Evolutionary conservation across 2,329 filamentous ascomycete species (phyloP).

Genomic region (Beauveria asiatica): DNA sequence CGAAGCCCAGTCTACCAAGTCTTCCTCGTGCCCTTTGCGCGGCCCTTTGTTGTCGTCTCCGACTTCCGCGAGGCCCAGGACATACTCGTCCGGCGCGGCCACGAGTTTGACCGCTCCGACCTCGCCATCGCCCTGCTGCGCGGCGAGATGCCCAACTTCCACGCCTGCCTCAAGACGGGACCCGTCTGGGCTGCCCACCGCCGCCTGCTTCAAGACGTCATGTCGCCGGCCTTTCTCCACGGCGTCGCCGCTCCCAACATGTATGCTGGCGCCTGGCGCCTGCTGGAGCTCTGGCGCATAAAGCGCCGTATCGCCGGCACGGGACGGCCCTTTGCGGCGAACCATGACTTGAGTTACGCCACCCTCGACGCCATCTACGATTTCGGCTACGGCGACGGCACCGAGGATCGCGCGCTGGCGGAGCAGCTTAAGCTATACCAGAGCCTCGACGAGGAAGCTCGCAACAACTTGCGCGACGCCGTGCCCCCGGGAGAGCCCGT

Average conservation of each 20-base stretch:
- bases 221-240: slow-evolving; percentile 27
- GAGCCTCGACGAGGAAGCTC: neutral
- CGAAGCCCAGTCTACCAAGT: slow-evolving; percentile 36
- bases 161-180: slow-evolving; percentile 24
- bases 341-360: slow-evolving; percentile 22
- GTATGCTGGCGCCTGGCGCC: slow-evolving; percentile 20
- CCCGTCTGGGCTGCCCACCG: slow-evolving; percentile 24
- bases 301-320: slow-evolving; percentile 21
- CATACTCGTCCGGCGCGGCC: slow-evolving; percentile 31
- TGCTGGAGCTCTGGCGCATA: slow-evolving; percentile 26
- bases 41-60: slow-evolving; percentile 35
- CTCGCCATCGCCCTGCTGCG: slow-evolving; percentile 24
- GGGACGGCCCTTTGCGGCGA: slow-evolving; percentile 18
- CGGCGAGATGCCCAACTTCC: slow-evolving; percentile 25
- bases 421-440: neutral
- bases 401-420: neutral
- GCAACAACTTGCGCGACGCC: neutral
- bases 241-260: slow-evolving; percentile 22
- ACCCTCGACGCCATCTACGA: slow-evolving; percentile 25
- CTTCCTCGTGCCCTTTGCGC: slow-evolving; percentile 34
- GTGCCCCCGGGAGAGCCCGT: neutral
- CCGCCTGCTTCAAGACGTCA: slow-evolving; percentile 29
- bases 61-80: slow-evolving; percentile 34
- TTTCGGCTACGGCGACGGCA: slow-evolving; percentile 20
- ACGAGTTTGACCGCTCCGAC: slow-evolving; percentile 35